These are phyloP conservation scores for Meira miltonrushii DNA, from an alignment of 1,284 basidiomycete species.

Conservation along the genomic window DNA sequence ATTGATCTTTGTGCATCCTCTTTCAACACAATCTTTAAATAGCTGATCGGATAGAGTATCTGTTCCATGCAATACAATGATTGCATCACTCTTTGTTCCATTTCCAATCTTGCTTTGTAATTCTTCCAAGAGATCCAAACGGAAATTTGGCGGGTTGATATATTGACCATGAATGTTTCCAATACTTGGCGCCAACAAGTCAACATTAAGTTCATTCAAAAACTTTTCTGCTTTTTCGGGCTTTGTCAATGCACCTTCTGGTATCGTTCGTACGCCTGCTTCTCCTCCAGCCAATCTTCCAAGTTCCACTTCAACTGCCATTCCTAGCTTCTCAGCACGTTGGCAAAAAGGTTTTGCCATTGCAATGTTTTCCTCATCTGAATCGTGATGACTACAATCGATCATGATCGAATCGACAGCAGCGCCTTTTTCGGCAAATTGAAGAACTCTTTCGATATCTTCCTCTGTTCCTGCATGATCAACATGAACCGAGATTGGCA, in stretches of 20 bases:
- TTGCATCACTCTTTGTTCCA: slow-evolving; percentile 14
- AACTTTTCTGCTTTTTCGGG: slow-evolving; percentile 52
- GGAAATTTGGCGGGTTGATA: slow-evolving; percentile 21
- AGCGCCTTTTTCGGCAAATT: slow-evolving; percentile 22
- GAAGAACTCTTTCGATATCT: slow-evolving; percentile 22
- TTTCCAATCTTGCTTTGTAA: slow-evolving; percentile 22
- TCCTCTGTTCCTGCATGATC: slow-evolving; percentile 27
- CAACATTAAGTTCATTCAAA: slow-evolving; percentile 44
- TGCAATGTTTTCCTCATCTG: slow-evolving; percentile 28
- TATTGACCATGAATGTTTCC: slow-evolving; percentile 55
- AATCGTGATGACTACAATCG: slow-evolving; percentile 26
- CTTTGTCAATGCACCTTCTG: slow-evolving; percentile 55
- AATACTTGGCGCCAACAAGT: slow-evolving; percentile 55
- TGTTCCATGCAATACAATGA: slow-evolving; percentile 29
- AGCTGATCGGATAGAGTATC: slow-evolving; percentile 25
- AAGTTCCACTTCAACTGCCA: slow-evolving; percentile 57
- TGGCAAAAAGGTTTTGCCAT: slow-evolving; percentile 29
- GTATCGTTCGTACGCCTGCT: slow-evolving; percentile 55
- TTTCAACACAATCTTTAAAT: slow-evolving; percentile 20
- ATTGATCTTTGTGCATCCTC: slow-evolving; percentile 27
- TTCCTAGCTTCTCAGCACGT: slow-evolving; percentile 48
- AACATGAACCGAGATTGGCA: slow-evolving; percentile 29
- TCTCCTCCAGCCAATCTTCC: slow-evolving; percentile 56
- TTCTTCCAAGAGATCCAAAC: slow-evolving; percentile 20
- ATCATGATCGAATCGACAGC: slow-evolving; percentile 31